Evolutionary conservation across 352 stramenopile genomes (phyloP), one percentile per base, ranked within the genome.

Genomic region (Phytophthora palmivora): DNA sequence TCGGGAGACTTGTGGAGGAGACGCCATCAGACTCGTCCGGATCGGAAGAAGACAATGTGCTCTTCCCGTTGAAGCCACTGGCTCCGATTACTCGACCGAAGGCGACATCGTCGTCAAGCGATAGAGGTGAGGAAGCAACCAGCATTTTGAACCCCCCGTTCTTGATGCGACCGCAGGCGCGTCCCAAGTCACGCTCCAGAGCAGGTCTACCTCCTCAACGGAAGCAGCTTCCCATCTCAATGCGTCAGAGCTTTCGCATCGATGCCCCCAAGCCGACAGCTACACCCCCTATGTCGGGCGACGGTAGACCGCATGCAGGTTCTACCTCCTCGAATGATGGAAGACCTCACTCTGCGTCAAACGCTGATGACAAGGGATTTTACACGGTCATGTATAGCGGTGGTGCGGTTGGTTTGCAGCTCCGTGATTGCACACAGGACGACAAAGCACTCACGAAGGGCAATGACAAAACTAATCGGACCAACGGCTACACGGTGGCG

Each of bases 311-410:
- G 38, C 65, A 62, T 22, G 51, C 65, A 49, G 30, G 43, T 39
- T 74, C 68, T 16, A 67, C 51, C 19, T 39, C 33, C 19, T 72
- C 57, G 34, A 64, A 57, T 19, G 42, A 61, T 45, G 46, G 54
- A 11, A 37, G 30, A 50, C 52, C 60, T 4, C 62, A 72, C 11
- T 47, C 48, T 4, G 49, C 53, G 38, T 67, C 54, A 16, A 71
- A 45, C 37, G 63, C 65, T 19, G 58, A 76, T 48, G 79, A 82
- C 44, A 66, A 78, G 30, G 58, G 72, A 3, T 91, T 91, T 58
- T 93, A 88, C 67, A 87, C 84, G 41, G 72, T 91, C 51, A 51
- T 79, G 47, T 93, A 87, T 65, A 70, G 61, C 28, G 84, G 84
- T 24, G 78, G 78, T 10, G 48, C 72, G 11, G 69, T 88, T 6